Base-by-base conservation (phyloP, 2,329 filamentous ascomycete species). In the Calonectria montana region DNA sequence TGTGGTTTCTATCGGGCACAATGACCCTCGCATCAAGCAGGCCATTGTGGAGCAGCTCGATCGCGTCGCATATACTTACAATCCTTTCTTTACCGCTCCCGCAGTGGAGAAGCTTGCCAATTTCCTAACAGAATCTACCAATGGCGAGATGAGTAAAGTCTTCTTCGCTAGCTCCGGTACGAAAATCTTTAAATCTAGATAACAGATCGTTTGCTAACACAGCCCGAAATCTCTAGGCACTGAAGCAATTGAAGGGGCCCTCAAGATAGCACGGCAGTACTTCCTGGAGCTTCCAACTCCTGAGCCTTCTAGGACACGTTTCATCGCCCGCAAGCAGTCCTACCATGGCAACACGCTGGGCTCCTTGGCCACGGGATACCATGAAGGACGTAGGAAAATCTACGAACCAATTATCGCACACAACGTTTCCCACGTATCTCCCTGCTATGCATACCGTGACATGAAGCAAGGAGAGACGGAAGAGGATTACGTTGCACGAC, bases 161-260 rank as follows among this genome's bases (percentile, higher is more conserved):
- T 82, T 81, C 65, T 81, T 84, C 35, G 78, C 83, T 37, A 80
- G 78, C 47, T 84, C 82, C 41, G 83, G 83, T 83, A 74, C 31
- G 78, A 5, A 15, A 29, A 2, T 3, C n/a, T 13, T 47, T 27
- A 8, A 2, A 8, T 31, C 29, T 53, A 5, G n/a, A 6, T 2
- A 16, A 62, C 9, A n/a, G 27, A 25, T 8, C 2, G n/a, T 8
- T 31, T 9, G 45, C 15, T 66, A 13, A 66, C 4, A 4, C 37
- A 23, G 4, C 3, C 4, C 10, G 41, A 43, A 43, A 21, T 21
- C 2, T 7, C 1, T n/a, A 77, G 76, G 76, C 0, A 78, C 76
- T 0, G 76, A 78, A 13, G 76, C 76, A 10, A 53, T 78, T 0
- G 76, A 78, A 5, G 73, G 74, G 10, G 76, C 76, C 1, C 47